A percentile compares a stretch with the other conserved stretches of the same genome.
These are phyloP conservation scores for Venturia effusa DNA, from an alignment of 2,329 filamentous ascomycete species.

Conservation along the genomic window DNA sequence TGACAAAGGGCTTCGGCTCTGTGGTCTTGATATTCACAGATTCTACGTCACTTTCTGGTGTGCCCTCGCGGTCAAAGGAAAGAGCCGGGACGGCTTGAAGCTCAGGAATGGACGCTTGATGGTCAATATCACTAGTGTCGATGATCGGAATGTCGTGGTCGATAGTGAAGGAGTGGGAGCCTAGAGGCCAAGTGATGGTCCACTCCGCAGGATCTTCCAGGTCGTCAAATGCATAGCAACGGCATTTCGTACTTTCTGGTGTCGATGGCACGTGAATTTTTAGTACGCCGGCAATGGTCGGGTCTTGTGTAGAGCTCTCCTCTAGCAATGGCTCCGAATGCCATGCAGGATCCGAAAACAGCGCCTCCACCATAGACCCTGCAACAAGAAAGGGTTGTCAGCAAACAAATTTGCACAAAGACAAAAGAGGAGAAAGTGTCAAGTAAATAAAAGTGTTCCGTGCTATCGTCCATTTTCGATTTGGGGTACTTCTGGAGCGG, in stretches of 20 bases:
- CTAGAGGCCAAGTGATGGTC: not conserved
- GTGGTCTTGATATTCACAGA: not conserved
- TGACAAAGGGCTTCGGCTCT: not conserved
- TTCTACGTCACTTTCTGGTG: not conserved
- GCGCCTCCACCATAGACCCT: slow-evolving; percentile 1
- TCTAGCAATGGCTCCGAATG: not conserved
- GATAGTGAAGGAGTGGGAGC: slow-evolving; percentile 2
- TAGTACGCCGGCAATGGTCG: not conserved
- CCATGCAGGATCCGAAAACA: not conserved
- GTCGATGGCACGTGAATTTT: not conserved
- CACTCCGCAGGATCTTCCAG: not conserved
- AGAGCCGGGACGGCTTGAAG: not conserved
- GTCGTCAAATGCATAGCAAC: not conserved
- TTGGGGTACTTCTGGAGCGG: slow-evolving; percentile 4
- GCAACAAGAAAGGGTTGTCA: not conserved
- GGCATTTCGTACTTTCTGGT: not conserved
- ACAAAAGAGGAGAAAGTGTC: not conserved
- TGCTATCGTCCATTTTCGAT: slow-evolving; percentile 4
- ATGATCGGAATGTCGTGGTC: not conserved
- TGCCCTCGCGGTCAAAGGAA: not conserved
- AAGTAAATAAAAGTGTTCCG: not conserved
- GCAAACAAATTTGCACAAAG: not conserved
- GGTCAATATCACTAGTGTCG: not conserved
- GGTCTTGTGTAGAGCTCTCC: not conserved
- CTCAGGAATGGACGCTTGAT: not conserved